Base-by-base conservation (phyloP, 2,329 filamentous ascomycete genomes). In the Penicillium verrucosum region DNA sequence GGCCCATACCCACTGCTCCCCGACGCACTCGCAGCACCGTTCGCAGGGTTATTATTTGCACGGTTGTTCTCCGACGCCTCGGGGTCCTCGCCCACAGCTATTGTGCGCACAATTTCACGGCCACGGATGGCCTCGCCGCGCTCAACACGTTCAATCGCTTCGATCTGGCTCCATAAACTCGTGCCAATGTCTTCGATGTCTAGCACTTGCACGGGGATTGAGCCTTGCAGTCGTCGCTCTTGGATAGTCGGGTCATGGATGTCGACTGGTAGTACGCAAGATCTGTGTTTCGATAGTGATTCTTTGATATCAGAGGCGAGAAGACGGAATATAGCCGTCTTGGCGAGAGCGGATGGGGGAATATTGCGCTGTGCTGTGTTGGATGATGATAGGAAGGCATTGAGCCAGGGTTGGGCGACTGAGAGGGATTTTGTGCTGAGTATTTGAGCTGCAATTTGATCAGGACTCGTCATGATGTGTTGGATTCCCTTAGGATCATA, bases 101-200 rank as follows among this genome's bases (percentile, higher is more conserved):
- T 81, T 0, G 94, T 83, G 3, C 93, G 83, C 18, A 97, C 85
- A 30, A 99, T 85, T 71, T 97, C 89, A 10, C 92, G 78, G 0
- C 94, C 94, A 40, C 78, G 77, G n/a, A 78, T 71, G 2, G 79
- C 75, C 57, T 81, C 77, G 5, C 79, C 74, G 12, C 77, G 75
- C 64, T 84, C 81, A 3, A 82, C 70, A 9, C 80, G 77, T 49
- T 79, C 80, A 41, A 82, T 84, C 34, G 87, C 85, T 72, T 97
- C 91, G 32, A 96, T 83, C 73, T 97, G 91, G 61, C 90, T 88
- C 90, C 92, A 96, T 50, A 89, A 83, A 65, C 88, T 91, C 51
- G 83, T 81, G 2, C 87, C 83, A 21, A 97, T 82, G 69, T 97
- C 92, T 69, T 96, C 88, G 8, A 97, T 80, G 65, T 95, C 92